Percentiles rank a stretch among this genome's conserved stretches.
phyloP scores from a whole-genome alignment of 148 eudicot species.

The Dianthus caryophyllus region DNA sequence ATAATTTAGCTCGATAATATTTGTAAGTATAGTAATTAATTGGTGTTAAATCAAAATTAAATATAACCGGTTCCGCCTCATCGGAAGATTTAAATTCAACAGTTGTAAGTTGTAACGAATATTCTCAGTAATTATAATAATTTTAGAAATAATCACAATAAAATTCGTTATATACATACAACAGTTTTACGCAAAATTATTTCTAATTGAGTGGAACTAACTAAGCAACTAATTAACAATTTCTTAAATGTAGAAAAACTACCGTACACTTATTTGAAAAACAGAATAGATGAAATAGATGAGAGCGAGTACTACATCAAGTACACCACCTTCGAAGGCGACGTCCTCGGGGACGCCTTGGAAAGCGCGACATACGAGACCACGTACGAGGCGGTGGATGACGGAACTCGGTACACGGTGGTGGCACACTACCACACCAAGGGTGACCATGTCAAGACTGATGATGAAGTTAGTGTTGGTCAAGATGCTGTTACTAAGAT shows the following conservation, averaged over 20 bases:
- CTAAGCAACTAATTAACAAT: no score
- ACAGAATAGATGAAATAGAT: constrained; percentile 20
- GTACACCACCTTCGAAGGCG: constrained; percentile 28
- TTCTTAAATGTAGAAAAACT: constrained; percentile 4
- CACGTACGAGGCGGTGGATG: constrained; percentile 9
- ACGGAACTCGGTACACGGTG: constrained; percentile 15
- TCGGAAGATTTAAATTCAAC: no score
- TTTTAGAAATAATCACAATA: no score
- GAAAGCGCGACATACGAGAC: constrained; percentile 20
- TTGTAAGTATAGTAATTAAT: no score
- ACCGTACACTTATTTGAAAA: constrained; percentile 16
- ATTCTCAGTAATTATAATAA: no score
- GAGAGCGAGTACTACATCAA: constrained; percentile 15
- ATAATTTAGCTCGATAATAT: no score
- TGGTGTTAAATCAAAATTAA: no score
- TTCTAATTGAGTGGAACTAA: no score
- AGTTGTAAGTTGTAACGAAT: no score
- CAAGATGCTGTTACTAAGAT: constrained; percentile 15
- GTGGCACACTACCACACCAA: constrained; percentile 16
- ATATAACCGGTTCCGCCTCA: no score
- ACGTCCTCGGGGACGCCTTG: constrained; percentile 18
- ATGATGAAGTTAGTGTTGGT: constrained; percentile 7
- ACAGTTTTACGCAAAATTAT: no score
- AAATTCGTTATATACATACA: no score
- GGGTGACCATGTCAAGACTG: constrained; percentile 6